These are phyloP conservation scores for Aspergillus chevalieri DNA, from an alignment of 2,329 filamentous ascomycete genomes.

Conservation along the genomic window DNA sequence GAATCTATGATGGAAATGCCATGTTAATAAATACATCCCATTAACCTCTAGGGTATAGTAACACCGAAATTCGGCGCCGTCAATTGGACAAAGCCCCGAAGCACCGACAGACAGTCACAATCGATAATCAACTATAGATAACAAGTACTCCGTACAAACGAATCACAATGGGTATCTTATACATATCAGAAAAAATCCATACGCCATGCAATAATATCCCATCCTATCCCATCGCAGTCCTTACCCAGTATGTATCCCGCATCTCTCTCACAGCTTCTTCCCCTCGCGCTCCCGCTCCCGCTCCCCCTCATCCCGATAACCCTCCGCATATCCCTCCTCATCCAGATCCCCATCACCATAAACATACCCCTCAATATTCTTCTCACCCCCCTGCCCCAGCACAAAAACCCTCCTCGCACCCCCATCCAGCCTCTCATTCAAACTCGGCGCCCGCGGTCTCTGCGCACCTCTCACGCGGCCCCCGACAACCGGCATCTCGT, in stretches of 20 bases:
- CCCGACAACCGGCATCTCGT: constrained; percentile 56
- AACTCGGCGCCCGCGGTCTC: constrained; percentile 56
- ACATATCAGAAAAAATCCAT: neutral
- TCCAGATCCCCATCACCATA: constrained; percentile 3
- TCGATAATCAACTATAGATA: neutral
- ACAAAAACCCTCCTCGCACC: constrained; percentile 22
- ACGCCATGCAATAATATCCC: neutral
- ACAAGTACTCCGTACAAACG: constrained; percentile 3
- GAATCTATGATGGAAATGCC: too few species aligned
- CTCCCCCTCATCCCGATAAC: neutral
- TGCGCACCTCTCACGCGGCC: constrained; percentile 55
- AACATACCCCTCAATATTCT: constrained; percentile 8
- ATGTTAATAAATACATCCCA: too few species aligned
- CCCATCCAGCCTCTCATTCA: constrained; percentile 54
- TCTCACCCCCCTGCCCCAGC: constrained; percentile 10
- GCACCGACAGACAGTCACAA: neutral
- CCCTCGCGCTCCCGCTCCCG: neutral
- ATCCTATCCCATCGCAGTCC: neutral
- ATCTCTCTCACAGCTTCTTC: too few species aligned
- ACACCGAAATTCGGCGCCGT: too few species aligned
- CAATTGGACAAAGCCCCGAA: too few species aligned
- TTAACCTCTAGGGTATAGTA: too few species aligned
- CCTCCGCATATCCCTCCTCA: neutral
- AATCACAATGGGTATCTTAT: constrained; percentile 11
- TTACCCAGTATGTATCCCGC: too few species aligned